Percentiles rank a stretch among this genome's conserved stretches.
These are phyloP conservation scores for Microdochium paspali DNA, from an alignment of 2,329 filamentous ascomycete species.

Conservation along the genomic window DNA sequence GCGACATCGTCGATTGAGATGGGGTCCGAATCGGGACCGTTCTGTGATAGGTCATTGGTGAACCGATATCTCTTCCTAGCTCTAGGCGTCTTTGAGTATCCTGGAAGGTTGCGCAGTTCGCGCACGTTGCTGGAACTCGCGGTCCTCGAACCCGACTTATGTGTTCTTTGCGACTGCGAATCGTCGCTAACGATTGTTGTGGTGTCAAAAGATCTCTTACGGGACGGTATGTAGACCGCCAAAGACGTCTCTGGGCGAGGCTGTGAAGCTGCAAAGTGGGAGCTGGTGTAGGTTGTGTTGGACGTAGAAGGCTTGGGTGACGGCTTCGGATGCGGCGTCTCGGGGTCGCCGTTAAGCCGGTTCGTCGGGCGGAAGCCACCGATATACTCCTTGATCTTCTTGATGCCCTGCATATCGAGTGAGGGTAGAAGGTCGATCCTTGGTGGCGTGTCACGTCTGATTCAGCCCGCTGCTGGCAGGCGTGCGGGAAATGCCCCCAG, in stretches of 20 bases:
- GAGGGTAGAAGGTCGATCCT: too few species aligned
- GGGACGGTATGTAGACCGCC: neutral
- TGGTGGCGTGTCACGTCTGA: neutral
- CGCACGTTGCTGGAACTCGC: neutral
- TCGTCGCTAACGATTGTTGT: neutral
- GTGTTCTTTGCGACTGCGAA: neutral
- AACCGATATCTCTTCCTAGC: neutral
- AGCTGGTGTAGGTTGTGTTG: neutral
- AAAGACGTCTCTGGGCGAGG: neutral
- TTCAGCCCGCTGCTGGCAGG: neutral
- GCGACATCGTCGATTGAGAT: neutral
- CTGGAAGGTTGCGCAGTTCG: neutral
- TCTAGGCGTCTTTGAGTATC: neutral
- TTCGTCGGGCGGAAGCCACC: neutral
- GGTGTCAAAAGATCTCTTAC: neutral
- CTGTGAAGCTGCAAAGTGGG: neutral
- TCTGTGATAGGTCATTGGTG: neutral
- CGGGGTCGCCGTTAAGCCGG: neutral
- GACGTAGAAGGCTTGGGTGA: neutral
- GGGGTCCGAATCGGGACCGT: neutral
- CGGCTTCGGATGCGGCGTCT: neutral
- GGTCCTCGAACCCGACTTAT: neutral
- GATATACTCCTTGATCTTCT: neutral
- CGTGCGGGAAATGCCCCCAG: neutral
- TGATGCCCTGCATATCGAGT: neutral